These are phyloP conservation scores for Sclerotinia subarctica DNA, from an alignment of 2,329 filamentous ascomycete genomes.

Conservation along the genomic window DNA sequence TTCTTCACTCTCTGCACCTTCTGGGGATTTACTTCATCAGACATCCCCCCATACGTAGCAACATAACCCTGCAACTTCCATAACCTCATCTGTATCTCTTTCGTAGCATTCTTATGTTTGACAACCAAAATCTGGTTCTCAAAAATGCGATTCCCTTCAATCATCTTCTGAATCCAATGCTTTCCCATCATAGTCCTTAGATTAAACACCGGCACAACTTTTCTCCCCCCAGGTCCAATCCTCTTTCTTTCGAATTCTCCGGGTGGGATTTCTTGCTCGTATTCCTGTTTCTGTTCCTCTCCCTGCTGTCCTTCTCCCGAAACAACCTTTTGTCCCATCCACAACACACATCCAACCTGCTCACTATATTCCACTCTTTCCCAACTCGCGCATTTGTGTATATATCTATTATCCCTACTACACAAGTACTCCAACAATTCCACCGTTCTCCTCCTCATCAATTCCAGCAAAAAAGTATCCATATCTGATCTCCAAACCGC, in stretches of 20 bases:
- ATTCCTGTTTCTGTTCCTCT: slow-evolving; percentile 1
- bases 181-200: slow-evolving; percentile 50
- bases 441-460: slow-evolving; percentile 48
- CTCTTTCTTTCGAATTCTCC: slow-evolving; percentile 48
- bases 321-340: slow-evolving; percentile 26
- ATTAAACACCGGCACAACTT: slow-evolving; percentile 51
- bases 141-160: slow-evolving; percentile 37
- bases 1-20: neutral
- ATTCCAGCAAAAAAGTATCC: slow-evolving; percentile 49
- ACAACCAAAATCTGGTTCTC: slow-evolving; percentile 39
- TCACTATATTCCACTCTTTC: slow-evolving; percentile 43
- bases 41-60: slow-evolving; percentile 22
- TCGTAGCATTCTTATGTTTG: slow-evolving; percentile 44
- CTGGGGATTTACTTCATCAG: neutral
- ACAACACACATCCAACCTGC: slow-evolving; percentile 32
- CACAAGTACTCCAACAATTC: slow-evolving; percentile 47
- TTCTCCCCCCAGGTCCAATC: slow-evolving; percentile 32
- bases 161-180: slow-evolving; percentile 45
- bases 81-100: slow-evolving; percentile 48
- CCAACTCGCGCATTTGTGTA: slow-evolving; percentile 46
- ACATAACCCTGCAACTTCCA: slow-evolving; percentile 60
- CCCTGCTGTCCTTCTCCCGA: neutral
- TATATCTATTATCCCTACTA: slow-evolving; percentile 40
- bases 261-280: slow-evolving; percentile 29
- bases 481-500: slow-evolving; percentile 53